A percentile compares a stretch with the other conserved stretches of the same genome.
These are phyloP conservation scores for Naganishia antarctica DNA, from an alignment of 768 basidiomycete species.

Conservation along the genomic window DNA sequence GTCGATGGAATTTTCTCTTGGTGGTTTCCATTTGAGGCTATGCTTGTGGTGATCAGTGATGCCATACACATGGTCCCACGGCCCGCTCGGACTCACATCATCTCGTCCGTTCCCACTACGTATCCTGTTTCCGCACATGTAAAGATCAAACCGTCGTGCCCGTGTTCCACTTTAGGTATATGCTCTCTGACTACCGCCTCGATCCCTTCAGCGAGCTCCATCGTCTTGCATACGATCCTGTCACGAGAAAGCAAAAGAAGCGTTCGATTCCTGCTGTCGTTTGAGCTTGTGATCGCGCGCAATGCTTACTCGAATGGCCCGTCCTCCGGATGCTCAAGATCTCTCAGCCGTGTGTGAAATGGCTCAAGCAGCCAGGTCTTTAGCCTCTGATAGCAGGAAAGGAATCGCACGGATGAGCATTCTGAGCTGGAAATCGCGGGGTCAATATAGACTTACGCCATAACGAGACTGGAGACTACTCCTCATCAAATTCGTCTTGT, in stretches of 20 bases:
- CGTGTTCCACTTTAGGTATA: slow-evolving; percentile 80
- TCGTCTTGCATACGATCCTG: slow-evolving; percentile 82
- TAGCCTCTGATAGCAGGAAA: slow-evolving; percentile 57
- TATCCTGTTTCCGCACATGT: slow-evolving; percentile 84
- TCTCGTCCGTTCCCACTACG: slow-evolving; percentile 71
- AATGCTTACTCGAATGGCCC: slow-evolving; percentile 76
- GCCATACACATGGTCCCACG: not conserved
- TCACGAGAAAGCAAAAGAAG: too few relatives aligned
- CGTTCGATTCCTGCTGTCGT: too few relatives aligned
- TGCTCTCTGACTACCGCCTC: slow-evolving; percentile 78
- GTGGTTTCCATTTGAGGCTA: slow-evolving; percentile 98
- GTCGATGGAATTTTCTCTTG: slow-evolving; percentile 94
- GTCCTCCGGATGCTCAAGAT: slow-evolving; percentile 49
- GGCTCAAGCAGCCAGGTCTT: slow-evolving; percentile 77
- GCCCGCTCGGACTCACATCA: slow-evolving; percentile 61
- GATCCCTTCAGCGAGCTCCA: slow-evolving; percentile 78
- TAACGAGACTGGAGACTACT: slow-evolving; percentile 79
- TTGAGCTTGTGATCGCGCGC: too few relatives aligned
- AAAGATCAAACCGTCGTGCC: slow-evolving; percentile 93
- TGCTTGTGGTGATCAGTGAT: not conserved
- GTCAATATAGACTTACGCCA: slow-evolving; percentile 59
- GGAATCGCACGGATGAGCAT: not conserved
- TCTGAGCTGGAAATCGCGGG: not conserved
- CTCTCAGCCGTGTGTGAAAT: slow-evolving; percentile 63
- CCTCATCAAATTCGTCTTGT: slow-evolving; percentile 80